Base-by-base conservation (phyloP, 306 rosid species). In the Pyrus bretschneideri region DNA sequence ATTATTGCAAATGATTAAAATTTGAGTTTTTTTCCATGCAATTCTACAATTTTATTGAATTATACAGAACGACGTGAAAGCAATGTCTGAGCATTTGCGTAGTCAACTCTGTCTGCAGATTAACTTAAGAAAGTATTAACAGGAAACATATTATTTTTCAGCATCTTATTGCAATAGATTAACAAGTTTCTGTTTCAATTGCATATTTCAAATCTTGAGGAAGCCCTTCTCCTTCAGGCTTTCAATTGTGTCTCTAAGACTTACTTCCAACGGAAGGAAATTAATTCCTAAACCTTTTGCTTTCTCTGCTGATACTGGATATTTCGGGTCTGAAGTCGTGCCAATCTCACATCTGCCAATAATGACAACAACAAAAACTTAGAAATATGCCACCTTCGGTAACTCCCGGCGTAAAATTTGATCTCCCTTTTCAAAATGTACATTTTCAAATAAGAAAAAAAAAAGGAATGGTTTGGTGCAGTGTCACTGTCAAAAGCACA, bases 191-290 rank as follows among this genome's bases (percentile, higher is more conserved):
- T 51, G 57, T 40, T 9, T 40, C 45, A 40, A 40, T 54, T 57
- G 52, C 17, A 35, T 51, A 18, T 9, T n/a, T 72, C 64, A 64
- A 18, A 54, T 4, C 10, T 30, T 68, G 44, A 76, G 70, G 14
- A 71, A 66, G 21, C 78, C 81, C 68, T 81, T 81, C 29, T 77
- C 81, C 79, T 46, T 77, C 13, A 81, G 64, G 81, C 81, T 72
- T 59, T 78, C 72, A 31, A 71, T 25, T 13, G 76, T 62, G 23
- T 78, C 82, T 59, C 62, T 44, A 7, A 82, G 76, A 67, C 51
- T 82, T 13, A 45, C 58, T 62, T 80, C 80, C 67, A 80, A 52
- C 1, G 79, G 81, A 55, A 30, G 64, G 60, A 71, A 77, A 35
- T 23, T 59, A 9, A 82, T 30, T 22, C 85, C 85, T 67, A 77